These are phyloP conservation scores for Pugionium cornutum DNA, from an alignment of 345 rosid species.

Conservation along the genomic window DNA sequence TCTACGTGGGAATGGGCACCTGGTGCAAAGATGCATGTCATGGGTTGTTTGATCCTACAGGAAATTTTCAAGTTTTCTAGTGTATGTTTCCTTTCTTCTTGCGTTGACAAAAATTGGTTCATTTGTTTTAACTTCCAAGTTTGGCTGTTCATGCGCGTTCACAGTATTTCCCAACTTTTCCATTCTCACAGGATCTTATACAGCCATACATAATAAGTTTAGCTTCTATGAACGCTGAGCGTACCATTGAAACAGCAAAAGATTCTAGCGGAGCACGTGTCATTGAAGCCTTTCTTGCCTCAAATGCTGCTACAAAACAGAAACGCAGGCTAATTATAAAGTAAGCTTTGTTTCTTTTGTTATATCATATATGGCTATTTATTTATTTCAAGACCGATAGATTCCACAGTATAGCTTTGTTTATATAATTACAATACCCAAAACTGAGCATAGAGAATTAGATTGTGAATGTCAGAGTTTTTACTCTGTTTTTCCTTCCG, in stretches of 20 bases:
- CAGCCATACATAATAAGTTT: slow-evolving; percentile 69
- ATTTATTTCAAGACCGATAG: neutral
- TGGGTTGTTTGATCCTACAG: slow-evolving; percentile 93
- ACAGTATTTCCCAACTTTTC: slow-evolving; percentile 8
- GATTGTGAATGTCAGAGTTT: too few species aligned
- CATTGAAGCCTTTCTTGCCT: slow-evolving; percentile 80
- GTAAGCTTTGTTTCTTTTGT: slow-evolving; percentile 47
- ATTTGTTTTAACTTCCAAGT: neutral
- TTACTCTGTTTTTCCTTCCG: too few species aligned
- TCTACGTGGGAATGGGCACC: slow-evolving; percentile 78
- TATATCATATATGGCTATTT: slow-evolving; percentile 7
- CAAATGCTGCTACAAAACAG: slow-evolving; percentile 70
- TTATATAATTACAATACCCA: too few species aligned
- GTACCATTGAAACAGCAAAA: slow-evolving; percentile 66
- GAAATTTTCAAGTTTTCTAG: slow-evolving; percentile 70
- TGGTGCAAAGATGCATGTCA: slow-evolving; percentile 68
- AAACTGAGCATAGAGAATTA: too few species aligned
- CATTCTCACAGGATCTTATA: slow-evolving; percentile 61
- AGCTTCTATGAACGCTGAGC: slow-evolving; percentile 71
- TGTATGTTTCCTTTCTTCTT: slow-evolving; percentile 52
- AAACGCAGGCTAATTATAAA: slow-evolving; percentile 69
- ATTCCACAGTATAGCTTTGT: neutral
- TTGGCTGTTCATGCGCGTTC: slow-evolving; percentile 14
- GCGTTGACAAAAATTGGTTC: neutral
- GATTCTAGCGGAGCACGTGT: slow-evolving; percentile 84